phyloP scores from a whole-genome alignment of 495 filamentous ascomycete species.

The Glarea lozoyensis region DNA sequence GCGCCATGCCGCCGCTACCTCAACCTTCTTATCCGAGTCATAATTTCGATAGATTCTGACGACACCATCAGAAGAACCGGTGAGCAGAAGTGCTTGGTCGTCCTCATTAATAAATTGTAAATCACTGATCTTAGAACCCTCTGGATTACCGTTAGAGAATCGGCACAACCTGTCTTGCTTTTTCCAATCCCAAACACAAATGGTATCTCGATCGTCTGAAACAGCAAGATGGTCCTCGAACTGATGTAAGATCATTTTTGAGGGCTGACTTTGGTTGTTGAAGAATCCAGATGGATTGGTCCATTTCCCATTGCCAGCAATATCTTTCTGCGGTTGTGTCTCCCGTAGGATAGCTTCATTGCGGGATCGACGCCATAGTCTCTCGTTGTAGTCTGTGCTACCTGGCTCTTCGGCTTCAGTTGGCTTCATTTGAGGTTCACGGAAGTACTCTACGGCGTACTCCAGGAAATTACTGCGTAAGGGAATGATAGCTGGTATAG shows the following conservation, averaged over 20 bases:
- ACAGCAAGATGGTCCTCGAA: conserved; percentile 93
- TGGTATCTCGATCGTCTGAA: conserved; percentile 84
- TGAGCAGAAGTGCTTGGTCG: conserved; percentile 89
- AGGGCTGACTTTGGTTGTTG: conserved; percentile 78
- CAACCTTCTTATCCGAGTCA: conserved; percentile 57
- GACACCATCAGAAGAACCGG: conserved; percentile 88
- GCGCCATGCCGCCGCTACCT: conserved; percentile 87
- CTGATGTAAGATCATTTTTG: conserved; percentile 92
- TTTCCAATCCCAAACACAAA: conserved; percentile 92
- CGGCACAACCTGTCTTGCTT: conserved; percentile 59
- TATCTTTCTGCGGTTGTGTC: conserved; percentile 86
- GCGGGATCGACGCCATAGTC: conserved; percentile 83
- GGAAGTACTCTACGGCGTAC: conserved; percentile 97
- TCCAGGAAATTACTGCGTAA: conserved; percentile 78
- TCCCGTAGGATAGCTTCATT: conserved; percentile 87
- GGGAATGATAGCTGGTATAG: conserved; percentile 53
- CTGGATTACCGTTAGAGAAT: conserved; percentile 90
- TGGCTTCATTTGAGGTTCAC: conserved; percentile 96
- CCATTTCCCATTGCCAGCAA: conserved; percentile 78
- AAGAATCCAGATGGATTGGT: conserved; percentile 67
- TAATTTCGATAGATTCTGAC: conserved; percentile 93
- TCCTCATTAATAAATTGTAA: conserved; percentile 97
- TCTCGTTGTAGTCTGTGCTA: conserved; percentile 92
- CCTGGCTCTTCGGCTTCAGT: conserved; percentile 94
- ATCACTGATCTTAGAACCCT: conserved; percentile 86